Conservation (phyloP, 2,329 filamentous ascomycete species). For the Zarea fungicola region DNA sequence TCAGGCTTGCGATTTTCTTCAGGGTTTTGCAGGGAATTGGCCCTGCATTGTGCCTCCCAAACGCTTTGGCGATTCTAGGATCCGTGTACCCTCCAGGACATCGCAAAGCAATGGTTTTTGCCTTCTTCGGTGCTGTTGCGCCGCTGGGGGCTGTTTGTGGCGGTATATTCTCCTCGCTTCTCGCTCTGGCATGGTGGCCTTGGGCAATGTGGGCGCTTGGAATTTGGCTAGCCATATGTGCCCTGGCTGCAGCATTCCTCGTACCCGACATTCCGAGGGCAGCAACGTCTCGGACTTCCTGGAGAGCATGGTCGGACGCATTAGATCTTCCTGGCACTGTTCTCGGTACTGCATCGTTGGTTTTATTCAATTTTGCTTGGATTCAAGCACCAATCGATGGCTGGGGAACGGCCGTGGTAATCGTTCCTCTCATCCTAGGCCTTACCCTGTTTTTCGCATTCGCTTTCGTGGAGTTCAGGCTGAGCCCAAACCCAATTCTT, state of each 20-base stretch:
- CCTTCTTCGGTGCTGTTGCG: constrained; percentile 41
- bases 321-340: constrained; percentile 37
- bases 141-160: constrained; percentile 42
- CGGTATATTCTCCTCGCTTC: constrained; percentile 34
- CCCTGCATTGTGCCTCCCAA: constrained; percentile 58
- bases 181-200: constrained; percentile 42
- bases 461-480: constrained; percentile 48
- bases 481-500: constrained; percentile 48
- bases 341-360: constrained; percentile 47
- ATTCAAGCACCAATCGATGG: constrained; percentile 58
- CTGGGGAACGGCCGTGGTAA: constrained; percentile 53
- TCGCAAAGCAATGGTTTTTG: constrained; percentile 57
- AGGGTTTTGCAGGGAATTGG: constrained; percentile 56
- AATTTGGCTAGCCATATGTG: constrained; percentile 29
- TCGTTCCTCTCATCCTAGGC: constrained; percentile 52
- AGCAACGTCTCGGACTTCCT: constrained; percentile 6
- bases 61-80: constrained; percentile 58
- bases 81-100: constrained; percentile 50
- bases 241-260: constrained; percentile 25
- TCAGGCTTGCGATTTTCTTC: constrained; percentile 42
- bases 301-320: constrained; percentile 21
- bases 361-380: constrained; percentile 65
- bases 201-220: constrained; percentile 42
- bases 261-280: constrained; percentile 28
- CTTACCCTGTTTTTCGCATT: constrained; percentile 50